A percentile compares a stretch with the other conserved stretches of the same genome.
phyloP scores from a whole-genome alignment of 257 asterid species.

The Solanum lignicaule region DNA sequence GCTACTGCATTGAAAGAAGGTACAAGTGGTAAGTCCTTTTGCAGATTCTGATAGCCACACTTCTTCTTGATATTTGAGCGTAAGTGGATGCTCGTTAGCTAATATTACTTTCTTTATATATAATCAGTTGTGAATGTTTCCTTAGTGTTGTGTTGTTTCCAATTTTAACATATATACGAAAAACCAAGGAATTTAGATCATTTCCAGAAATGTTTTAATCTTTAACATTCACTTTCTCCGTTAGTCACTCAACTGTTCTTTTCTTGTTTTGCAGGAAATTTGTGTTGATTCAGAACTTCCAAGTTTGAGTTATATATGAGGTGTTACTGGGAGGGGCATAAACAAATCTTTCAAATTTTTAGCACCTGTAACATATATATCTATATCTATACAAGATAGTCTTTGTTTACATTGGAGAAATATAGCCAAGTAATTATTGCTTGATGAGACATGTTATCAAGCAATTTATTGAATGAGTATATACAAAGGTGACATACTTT shows the following conservation, averaged over 20 bases:
- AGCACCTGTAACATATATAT: no score
- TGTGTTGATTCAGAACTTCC: not conserved
- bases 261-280: not conserved
- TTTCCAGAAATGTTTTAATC: not conserved
- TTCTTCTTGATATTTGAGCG: constrained; percentile 19
- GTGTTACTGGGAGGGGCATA: not conserved
- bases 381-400: not conserved
- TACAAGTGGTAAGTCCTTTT: not conserved
- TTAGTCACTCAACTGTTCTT: not conserved
- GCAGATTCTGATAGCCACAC: constrained; percentile 49
- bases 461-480: no score
- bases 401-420: no score
- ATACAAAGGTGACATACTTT: no score
- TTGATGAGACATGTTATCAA: no score
- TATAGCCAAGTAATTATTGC: no score
- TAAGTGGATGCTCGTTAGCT: not conserved
- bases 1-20: not conserved
- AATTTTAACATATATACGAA: not conserved
- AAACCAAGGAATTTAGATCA: not conserved
- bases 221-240: not conserved
- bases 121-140: no score
- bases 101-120: no score
- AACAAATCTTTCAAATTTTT: not conserved
- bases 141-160: not conserved
- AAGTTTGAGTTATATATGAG: not conserved